Conservation (phyloP, 2,329 filamentous ascomycete species). For the Aureobasidium sp. region DNA sequence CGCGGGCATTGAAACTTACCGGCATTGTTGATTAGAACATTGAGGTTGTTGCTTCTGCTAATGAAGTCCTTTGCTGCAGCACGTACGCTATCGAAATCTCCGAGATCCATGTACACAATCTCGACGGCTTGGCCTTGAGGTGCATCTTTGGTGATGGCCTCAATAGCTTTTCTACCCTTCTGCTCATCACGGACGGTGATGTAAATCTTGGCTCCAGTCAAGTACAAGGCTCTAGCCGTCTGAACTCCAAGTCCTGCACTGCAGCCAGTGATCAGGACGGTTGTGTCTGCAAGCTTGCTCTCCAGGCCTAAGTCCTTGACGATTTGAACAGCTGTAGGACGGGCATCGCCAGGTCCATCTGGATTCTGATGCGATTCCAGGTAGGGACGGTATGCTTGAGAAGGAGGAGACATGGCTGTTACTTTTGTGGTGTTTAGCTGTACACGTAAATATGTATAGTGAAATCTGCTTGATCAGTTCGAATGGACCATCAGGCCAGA, state of each 20-base stretch:
- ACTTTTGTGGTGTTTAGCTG: neutral
- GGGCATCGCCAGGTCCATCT: neutral
- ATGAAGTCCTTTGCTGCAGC: conserved; percentile 28
- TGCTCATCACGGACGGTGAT: conserved; percentile 28
- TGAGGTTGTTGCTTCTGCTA: conserved; percentile 28
- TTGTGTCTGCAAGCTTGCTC: conserved; percentile 31
- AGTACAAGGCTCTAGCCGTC: conserved; percentile 39
- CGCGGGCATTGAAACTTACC: neutral
- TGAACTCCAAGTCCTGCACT: conserved; percentile 40
- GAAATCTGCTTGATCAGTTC: neutral
- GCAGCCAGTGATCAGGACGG: conserved; percentile 40
- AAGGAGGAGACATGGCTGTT: neutral
- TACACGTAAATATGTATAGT: neutral
- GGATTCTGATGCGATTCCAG: neutral
- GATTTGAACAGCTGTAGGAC: conserved; percentile 23
- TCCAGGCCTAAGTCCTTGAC: conserved; percentile 24
- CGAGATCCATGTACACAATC: conserved; percentile 23
- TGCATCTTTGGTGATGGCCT: neutral
- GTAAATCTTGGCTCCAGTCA: conserved; percentile 41
- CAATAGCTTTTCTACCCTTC: neutral
- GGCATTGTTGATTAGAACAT: conserved; percentile 37
- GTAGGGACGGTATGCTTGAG: neutral
- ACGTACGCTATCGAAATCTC: conserved; percentile 30
- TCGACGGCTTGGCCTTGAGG: neutral
- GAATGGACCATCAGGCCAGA: neutral